A percentile compares a stretch with the other conserved stretches of the same genome.
phyloP scores from a whole-genome alignment of 192 early-diverging fungal species.

The Pilobolus umbonatus region DNA sequence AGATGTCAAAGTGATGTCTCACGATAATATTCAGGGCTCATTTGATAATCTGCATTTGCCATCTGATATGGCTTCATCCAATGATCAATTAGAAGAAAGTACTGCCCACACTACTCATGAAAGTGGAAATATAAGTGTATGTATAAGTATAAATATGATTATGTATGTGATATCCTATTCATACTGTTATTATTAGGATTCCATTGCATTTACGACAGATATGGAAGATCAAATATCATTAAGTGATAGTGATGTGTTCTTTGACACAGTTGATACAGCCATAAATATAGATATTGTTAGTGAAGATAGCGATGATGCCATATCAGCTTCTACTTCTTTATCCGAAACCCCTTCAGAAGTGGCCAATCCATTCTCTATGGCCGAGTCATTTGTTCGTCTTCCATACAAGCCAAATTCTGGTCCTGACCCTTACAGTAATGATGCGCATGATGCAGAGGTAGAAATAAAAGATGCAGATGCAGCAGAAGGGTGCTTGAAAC shows the following conservation, averaged over 20 bases:
- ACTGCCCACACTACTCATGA: too few species aligned
- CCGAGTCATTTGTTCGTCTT: constrained; percentile 49
- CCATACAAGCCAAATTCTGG: constrained; percentile 46
- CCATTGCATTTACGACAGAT: not conserved
- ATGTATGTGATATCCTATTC: too few species aligned
- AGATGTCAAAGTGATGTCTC: too few species aligned
- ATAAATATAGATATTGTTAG: constrained; percentile 10
- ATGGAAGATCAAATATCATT: not conserved
- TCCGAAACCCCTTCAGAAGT: constrained; percentile 23
- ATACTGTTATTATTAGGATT: too few species aligned
- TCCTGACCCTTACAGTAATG: constrained; percentile 17
- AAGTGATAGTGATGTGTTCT: constrained; percentile 11
- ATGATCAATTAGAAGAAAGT: too few species aligned
- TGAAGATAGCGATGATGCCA: not conserved
- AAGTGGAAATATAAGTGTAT: too few species aligned
- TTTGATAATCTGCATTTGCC: too few species aligned
- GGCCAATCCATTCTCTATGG: constrained; percentile 31
- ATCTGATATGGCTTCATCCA: too few species aligned
- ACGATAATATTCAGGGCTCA: too few species aligned
- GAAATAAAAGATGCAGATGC: constrained; percentile 31
- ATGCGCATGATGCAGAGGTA: constrained; percentile 1
- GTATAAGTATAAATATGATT: too few species aligned
- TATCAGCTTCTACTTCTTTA: not conserved
- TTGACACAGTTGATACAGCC: constrained; percentile 32
- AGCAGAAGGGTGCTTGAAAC: constrained; percentile 47